These are phyloP conservation scores for Viola odorata DNA, from an alignment of 345 rosid species.

Conservation along the genomic window DNA sequence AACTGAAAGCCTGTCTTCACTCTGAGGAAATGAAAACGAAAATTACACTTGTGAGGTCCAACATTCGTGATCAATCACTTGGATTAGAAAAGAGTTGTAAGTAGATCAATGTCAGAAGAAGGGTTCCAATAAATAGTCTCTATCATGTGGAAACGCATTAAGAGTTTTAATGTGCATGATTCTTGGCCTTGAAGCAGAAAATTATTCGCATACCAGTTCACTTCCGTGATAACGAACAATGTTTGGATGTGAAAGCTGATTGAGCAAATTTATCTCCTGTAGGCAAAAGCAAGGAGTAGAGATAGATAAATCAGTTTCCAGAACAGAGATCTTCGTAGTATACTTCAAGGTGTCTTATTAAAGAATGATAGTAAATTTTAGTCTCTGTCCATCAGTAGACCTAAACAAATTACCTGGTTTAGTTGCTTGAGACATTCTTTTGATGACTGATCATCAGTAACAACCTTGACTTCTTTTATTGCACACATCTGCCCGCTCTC, in stretches of 20 bases:
- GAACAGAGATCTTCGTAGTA: too few species aligned
- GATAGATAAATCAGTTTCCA: slow-evolving; percentile 6
- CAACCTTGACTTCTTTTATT: slow-evolving; percentile 84
- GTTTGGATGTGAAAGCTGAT: slow-evolving; percentile 78
- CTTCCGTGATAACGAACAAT: slow-evolving; percentile 91
- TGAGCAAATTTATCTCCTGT: slow-evolving; percentile 94
- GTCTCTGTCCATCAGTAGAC: too few species aligned
- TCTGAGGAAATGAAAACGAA: slow-evolving; percentile 40
- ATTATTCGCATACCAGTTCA: slow-evolving; percentile 60
- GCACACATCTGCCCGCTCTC: slow-evolving; percentile 94
- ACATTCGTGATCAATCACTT: slow-evolving; percentile 4
- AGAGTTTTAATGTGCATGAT: neutral
- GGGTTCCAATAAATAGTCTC: slow-evolving; percentile 1
- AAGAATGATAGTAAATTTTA: too few species aligned
- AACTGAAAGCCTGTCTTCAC: slow-evolving; percentile 84
- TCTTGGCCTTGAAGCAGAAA: too few species aligned
- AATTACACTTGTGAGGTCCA: slow-evolving; percentile 7
- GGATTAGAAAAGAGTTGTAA: neutral
- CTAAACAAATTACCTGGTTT: slow-evolving; percentile 56
- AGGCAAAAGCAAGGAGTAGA: slow-evolving; percentile 14
- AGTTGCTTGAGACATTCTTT: slow-evolving; percentile 87
- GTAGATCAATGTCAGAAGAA: neutral
- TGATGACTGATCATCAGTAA: slow-evolving; percentile 71
- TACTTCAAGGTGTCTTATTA: too few species aligned
- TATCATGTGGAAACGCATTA: neutral